Evolutionary conservation across 1,284 basidiomycete genomes (phyloP).

Genomic region (Pseudozyma sp.): DNA sequence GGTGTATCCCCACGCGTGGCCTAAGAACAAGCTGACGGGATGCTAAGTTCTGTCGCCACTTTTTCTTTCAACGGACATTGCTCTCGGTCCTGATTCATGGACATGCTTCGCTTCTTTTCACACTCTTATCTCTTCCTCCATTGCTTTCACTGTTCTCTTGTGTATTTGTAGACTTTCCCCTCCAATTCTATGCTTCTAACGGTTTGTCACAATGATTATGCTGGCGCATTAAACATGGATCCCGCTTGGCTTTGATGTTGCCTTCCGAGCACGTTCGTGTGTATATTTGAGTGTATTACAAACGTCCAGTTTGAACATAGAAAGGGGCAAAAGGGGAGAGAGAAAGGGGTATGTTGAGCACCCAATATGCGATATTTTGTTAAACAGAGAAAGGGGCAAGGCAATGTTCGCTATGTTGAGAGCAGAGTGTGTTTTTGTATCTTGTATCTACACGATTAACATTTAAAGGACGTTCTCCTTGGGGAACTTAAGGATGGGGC

Average conservation of each 20-base stretch:
- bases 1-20: slow-evolving; percentile 45
- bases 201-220: no score
- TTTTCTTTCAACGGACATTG: background rate
- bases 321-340: background rate
- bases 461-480: slow-evolving; percentile 59
- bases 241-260: no score
- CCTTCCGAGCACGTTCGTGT: no score
- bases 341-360: slow-evolving; percentile 50
- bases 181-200: no score
- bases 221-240: no score
- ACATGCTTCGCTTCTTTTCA: background rate
- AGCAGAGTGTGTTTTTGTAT: background rate
- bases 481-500: slow-evolving; percentile 70
- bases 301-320: background rate
- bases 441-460: background rate
- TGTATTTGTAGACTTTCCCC: slow-evolving; percentile 20
- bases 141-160: background rate
- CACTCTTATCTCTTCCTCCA: background rate
- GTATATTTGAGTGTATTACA: slow-evolving; percentile 11
- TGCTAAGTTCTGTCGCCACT: slow-evolving; percentile 20
- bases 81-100: background rate
- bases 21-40: slow-evolving; percentile 59
- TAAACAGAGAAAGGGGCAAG: background rate
- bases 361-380: slow-evolving; percentile 27
- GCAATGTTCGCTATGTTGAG: slow-evolving; percentile 40